phyloP scores from a whole-genome alignment of 306 rosid species.

The Morella rubra region DNA sequence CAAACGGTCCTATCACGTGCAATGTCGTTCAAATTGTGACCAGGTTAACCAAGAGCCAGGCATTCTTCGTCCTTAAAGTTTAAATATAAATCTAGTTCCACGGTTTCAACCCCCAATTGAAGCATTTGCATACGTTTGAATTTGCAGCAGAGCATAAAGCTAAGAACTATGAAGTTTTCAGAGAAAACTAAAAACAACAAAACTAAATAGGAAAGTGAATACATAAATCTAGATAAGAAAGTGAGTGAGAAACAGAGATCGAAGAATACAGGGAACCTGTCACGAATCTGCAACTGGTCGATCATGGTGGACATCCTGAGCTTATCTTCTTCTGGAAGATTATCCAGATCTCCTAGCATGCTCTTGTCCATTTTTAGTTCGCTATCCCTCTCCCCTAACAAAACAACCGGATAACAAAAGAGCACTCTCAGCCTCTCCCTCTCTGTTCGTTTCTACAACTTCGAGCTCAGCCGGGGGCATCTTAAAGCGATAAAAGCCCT shows the following conservation, averaged over 20 bases:
- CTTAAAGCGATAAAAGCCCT: slow-evolving; percentile 20
- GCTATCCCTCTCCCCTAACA: neutral
- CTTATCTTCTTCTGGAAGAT: slow-evolving; percentile 63
- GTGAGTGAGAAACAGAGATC: too few relatives aligned
- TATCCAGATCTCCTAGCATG: slow-evolving; percentile 68
- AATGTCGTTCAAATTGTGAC: too few relatives aligned
- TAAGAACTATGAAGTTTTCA: neutral
- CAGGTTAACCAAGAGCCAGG: too few relatives aligned
- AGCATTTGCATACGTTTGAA: neutral
- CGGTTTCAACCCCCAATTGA: neutral
- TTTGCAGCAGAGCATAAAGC: neutral
- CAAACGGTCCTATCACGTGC: too few relatives aligned
- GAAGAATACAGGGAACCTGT: slow-evolving; percentile 37
- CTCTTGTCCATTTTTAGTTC: slow-evolving; percentile 55
- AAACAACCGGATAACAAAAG: neutral
- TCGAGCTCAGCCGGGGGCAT: neutral
- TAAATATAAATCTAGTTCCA: neutral
- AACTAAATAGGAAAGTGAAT: neutral
- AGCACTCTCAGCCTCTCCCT: too few relatives aligned
- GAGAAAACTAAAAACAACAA: neutral
- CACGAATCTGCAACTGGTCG: slow-evolving; percentile 83
- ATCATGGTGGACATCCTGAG: slow-evolving; percentile 68
- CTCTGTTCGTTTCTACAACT: neutral
- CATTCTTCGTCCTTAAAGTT: too few relatives aligned
- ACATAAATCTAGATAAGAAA: neutral